Base-by-base conservation (phyloP, 306 rosid genomes). In the Cicer arietinum region DNA sequence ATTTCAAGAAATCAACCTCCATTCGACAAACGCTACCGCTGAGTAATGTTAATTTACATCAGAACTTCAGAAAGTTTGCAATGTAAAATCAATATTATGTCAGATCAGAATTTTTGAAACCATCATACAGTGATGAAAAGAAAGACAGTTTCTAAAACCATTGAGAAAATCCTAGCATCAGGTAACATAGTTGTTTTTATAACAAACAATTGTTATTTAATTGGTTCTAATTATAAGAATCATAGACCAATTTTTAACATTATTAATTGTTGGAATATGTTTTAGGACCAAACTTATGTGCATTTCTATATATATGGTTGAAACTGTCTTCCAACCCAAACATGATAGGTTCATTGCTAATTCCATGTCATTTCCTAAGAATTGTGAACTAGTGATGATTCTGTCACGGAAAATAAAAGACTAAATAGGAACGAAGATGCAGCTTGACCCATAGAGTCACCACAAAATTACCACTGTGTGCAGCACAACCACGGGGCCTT, bases 1-100 rank as follows among this genome's bases (percentile, higher is more conserved):
- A 43, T 42, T 44, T 71, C 60, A 74, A 59, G 54, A 78, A 63
- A 62, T 42, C 58, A 62, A 81, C 60, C 59, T 60, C 73, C 69
- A 39, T n/a, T 63, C 8, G 7, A 22, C 68, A 40, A 63, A 39
- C 30, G 9, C 42, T n/a, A 13, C 68, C 7, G 14, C 68, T 63
- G 61, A 43, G 47, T 73, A 76, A 75, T 42, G 66, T 80, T 56
- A 48, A 48, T 73, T 58, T 10, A 60, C 30, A 37, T 46, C 8
- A 63, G 30, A 53, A 53, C 57, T 57, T 46, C 43, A 35, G 37
- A 46, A 22, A 45, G 42, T 14, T 66, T 56, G 68, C 74, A 56
- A 64, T 53, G 40, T 37, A 37, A 37, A 45, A 44, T 57, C 64
- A 69, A 42, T 20, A 62, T 14, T 53, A 45, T 64, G 48, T 44